Percentiles rank a stretch among this genome's conserved stretches.
Conservation (phyloP, 345 rosid species). For the Toxicodendron radicans region DNA sequence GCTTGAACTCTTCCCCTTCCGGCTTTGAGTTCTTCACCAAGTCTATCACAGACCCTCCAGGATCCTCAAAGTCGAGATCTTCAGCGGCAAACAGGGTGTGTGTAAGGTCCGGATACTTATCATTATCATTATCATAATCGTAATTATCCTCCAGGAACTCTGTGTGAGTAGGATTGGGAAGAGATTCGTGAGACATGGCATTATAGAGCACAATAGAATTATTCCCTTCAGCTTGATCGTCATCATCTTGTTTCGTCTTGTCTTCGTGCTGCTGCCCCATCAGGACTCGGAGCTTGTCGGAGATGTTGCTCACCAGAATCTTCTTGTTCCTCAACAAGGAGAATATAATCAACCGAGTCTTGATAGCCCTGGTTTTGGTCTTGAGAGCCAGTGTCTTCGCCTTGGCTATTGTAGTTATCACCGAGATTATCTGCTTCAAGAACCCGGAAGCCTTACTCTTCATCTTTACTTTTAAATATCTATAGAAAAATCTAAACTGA, state of each 20-base stretch:
- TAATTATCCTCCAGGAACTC: slow-evolving; percentile 9
- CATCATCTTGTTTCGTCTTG: slow-evolving; percentile 10
- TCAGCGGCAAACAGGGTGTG: slow-evolving; percentile 42
- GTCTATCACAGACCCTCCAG: slow-evolving; percentile 73
- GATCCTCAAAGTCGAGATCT: slow-evolving; percentile 37
- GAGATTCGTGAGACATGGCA: slow-evolving; percentile 19
- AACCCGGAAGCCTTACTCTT: slow-evolving; percentile 46
- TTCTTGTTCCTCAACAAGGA: slow-evolving; percentile 61
- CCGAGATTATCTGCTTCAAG: slow-evolving; percentile 43
- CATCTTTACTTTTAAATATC: slow-evolving; percentile 8
- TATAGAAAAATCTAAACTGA: neutral
- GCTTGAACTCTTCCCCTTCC: slow-evolving; percentile 66
- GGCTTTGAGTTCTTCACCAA: slow-evolving; percentile 64
- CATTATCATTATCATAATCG: slow-evolving; percentile 23
- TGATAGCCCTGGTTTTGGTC: slow-evolving; percentile 56
- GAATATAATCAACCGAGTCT: slow-evolving; percentile 58
- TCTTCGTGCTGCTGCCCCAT: slow-evolving; percentile 15
- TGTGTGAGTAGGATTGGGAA: slow-evolving; percentile 19
- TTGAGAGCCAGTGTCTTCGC: slow-evolving; percentile 54
- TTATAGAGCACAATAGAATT: slow-evolving; percentile 13
- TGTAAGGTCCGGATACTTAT: slow-evolving; percentile 54
- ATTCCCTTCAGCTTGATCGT: slow-evolving; percentile 19
- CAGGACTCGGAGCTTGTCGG: slow-evolving; percentile 52
- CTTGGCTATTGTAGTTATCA: slow-evolving; percentile 35
- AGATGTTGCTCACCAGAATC: slow-evolving; percentile 43